Conservation (phyloP, 2,329 filamentous ascomycete species). For the Ploettnerulaceae sp. region DNA sequence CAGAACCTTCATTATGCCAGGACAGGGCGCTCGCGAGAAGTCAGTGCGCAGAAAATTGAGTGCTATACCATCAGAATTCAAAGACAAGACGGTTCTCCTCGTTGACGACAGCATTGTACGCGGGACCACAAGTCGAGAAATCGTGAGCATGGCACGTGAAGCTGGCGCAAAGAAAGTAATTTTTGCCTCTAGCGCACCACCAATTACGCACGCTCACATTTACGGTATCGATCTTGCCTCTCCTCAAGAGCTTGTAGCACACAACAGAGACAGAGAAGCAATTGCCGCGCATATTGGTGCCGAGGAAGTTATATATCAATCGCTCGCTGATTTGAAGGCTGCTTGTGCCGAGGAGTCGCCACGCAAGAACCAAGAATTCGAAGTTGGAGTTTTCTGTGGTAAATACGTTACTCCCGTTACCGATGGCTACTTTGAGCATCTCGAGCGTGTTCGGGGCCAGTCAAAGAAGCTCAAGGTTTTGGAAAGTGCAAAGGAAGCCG, state of each 20-base stretch:
- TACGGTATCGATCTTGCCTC: conserved; percentile 76
- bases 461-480: conserved; percentile 62
- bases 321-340: conserved; percentile 71
- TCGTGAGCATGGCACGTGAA: conserved; percentile 79
- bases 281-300: conserved; percentile 67
- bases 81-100: conserved; percentile 71
- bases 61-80: conserved; percentile 80
- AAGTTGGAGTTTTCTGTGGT: conserved; percentile 89
- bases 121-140: conserved; percentile 75
- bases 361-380: conserved; percentile 61
- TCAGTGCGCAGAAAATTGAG: conserved; percentile 87
- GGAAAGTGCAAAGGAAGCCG: conserved; percentile 58
- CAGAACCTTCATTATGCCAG: conserved; percentile 83
- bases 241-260: conserved; percentile 65
- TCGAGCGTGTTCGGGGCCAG: conserved; percentile 67
- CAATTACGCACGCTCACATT: conserved; percentile 81
- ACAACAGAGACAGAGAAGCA: conserved; percentile 54
- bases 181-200: conserved; percentile 77
- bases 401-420: conserved; percentile 78
- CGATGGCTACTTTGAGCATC: conserved; percentile 75
- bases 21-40: conserved; percentile 74
- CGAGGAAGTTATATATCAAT: conserved; percentile 72
- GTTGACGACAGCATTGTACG: conserved; percentile 90
- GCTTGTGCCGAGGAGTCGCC: conserved; percentile 71
- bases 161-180: conserved; percentile 77